Evolutionary conservation across 352 stramenopile species (phyloP).

Genomic region (Poterioochromonas sp.): DNA sequence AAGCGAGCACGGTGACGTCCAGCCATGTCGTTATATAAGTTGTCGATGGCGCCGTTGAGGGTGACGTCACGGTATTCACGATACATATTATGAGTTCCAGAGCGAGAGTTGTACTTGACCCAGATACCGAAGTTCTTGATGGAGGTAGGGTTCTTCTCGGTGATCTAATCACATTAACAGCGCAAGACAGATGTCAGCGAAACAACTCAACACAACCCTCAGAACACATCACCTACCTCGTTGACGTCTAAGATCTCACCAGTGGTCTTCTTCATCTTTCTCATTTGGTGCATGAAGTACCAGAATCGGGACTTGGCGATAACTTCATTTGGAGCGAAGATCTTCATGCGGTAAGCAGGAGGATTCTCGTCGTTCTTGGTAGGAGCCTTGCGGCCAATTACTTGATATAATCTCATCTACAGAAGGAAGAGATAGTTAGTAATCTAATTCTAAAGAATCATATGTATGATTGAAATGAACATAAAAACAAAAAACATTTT

Average conservation of each 20-base stretch:
- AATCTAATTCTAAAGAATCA: too few species aligned
- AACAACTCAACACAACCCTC: too few species aligned
- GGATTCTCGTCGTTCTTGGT: slow-evolving; percentile 95
- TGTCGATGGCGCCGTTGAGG: slow-evolving; percentile 91
- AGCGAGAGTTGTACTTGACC: slow-evolving; percentile 98
- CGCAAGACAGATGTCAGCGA: not conserved
- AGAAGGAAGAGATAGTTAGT: slow-evolving; percentile 29
- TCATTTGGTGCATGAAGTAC: slow-evolving; percentile 99
- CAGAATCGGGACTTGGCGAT: slow-evolving; percentile 99
- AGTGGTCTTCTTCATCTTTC: slow-evolving; percentile 99
- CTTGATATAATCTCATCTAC: slow-evolving; percentile 96
- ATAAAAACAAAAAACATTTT: too few species aligned
- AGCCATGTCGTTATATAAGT: slow-evolving; percentile 91
- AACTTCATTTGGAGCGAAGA: slow-evolving; percentile 84
- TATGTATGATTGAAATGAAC: too few species aligned
- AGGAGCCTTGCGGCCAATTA: slow-evolving; percentile 96
- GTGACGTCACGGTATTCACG: slow-evolving; percentile 98
- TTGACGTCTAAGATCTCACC: slow-evolving; percentile 98
- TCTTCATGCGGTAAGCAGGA: slow-evolving; percentile 96
- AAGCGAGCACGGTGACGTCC: slow-evolving; percentile 89
- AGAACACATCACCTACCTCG: slow-evolving; percentile 65
- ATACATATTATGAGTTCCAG: slow-evolving; percentile 99
- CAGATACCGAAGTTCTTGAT: slow-evolving; percentile 99
- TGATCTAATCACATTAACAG: slow-evolving; percentile 56
- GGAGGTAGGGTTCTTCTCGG: slow-evolving; percentile 93